Evolutionary conservation across 352 stramenopile species (phyloP).

Genomic region (Phytopythium mirpurense): DNA sequence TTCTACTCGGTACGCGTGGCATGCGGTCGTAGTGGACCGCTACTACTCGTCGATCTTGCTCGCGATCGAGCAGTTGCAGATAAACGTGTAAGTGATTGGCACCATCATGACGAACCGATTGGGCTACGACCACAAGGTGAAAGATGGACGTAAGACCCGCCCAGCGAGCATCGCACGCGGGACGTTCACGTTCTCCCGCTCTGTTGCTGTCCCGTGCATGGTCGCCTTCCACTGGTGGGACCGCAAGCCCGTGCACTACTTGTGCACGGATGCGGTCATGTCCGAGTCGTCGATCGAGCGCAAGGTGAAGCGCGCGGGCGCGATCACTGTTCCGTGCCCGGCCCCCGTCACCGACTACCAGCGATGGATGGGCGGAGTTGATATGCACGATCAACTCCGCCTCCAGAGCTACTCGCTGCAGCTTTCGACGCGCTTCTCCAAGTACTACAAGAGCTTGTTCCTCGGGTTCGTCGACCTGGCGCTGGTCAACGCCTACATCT

Average conservation of each 20-base stretch:
- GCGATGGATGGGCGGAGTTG: slow-evolving; percentile 20
- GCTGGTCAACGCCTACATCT: slow-evolving; percentile 16
- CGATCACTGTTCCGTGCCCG: slow-evolving; percentile 11
- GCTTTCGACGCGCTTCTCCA: slow-evolving; percentile 5
- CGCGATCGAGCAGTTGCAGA: too few relatives aligned
- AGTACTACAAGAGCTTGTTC: slow-evolving; percentile 20
- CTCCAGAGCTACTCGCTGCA: slow-evolving; percentile 17
- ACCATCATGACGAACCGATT: too few relatives aligned
- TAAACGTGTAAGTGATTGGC: too few relatives aligned
- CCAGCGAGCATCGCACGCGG: too few relatives aligned
- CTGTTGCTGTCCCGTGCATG: slow-evolving; percentile 9
- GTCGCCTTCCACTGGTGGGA: slow-evolving; percentile 18
- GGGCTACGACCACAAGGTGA: too few relatives aligned
- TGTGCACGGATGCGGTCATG: slow-evolving; percentile 14
- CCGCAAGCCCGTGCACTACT: slow-evolving; percentile 26
- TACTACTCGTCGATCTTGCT: too few relatives aligned
- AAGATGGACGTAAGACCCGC: too few relatives aligned
- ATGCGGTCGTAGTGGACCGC: too few relatives aligned
- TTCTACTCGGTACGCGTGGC: too few relatives aligned
- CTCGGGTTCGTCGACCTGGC: slow-evolving; percentile 11
- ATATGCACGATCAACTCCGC: slow-evolving; percentile 13
- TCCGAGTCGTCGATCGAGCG: slow-evolving; percentile 7
- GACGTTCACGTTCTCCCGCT: slow-evolving; percentile 4
- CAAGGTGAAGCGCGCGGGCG: slow-evolving; percentile 13
- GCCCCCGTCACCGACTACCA: slow-evolving; percentile 23